Conservation (phyloP, 768 basidiomycete species). For the Podaxis carcinomalis region DNA sequence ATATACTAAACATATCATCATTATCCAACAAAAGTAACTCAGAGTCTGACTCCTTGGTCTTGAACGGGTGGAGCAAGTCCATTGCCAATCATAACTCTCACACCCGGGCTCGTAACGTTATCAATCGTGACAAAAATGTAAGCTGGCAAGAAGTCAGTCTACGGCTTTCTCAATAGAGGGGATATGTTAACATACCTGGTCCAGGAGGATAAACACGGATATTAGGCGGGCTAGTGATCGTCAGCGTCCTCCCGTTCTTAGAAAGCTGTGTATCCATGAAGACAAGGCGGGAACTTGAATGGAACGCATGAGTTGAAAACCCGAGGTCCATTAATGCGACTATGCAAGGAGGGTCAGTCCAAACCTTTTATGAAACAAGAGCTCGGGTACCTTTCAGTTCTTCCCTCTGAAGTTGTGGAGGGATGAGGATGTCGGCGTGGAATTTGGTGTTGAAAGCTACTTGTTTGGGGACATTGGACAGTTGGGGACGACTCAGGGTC, state of each 20-base stretch:
- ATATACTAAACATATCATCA: no score
- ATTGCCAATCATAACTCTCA: constrained; percentile 34
- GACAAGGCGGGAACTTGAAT: constrained; percentile 34
- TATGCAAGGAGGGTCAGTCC: constrained; percentile 9
- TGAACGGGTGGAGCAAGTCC: constrained; percentile 34
- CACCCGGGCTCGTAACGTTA: constrained; percentile 28
- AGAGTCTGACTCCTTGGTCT: constrained; percentile 22
- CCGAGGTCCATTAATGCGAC: constrained; percentile 39
- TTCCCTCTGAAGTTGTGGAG: constrained; percentile 20
- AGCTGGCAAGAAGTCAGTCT: background rate
- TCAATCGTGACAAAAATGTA: background rate
- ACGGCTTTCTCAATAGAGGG: background rate
- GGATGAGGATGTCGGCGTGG: constrained; percentile 27
- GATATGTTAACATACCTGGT: constrained; percentile 23
- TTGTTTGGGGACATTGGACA: constrained; percentile 31
- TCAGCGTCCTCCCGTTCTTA: constrained; percentile 25
- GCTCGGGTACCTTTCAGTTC: background rate
- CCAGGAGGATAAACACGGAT: constrained; percentile 36
- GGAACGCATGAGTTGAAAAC: constrained; percentile 37
- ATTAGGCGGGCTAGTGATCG: constrained; percentile 29
- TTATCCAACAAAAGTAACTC: no score
- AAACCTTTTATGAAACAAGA: background rate
- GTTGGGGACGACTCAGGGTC: constrained; percentile 27
- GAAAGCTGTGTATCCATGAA: constrained; percentile 29
- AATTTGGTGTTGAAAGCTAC: constrained; percentile 33